phyloP scores from a whole-genome alignment of 345 rosid species.

The Linum tenue region DNA sequence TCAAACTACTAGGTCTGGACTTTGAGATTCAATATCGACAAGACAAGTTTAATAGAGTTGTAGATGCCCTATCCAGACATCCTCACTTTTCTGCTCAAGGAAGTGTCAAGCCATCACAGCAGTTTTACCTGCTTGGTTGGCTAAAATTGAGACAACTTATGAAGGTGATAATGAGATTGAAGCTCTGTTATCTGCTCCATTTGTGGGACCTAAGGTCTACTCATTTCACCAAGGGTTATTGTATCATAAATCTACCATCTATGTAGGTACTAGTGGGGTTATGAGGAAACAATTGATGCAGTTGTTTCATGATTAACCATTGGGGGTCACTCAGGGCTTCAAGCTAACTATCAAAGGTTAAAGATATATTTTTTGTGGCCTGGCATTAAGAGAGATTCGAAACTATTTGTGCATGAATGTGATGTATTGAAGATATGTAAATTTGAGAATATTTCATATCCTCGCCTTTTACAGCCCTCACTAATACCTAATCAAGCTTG shows the following conservation, averaged over 20 bases:
- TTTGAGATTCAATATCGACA: background rate
- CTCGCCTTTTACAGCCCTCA: slow-evolving; percentile 2
- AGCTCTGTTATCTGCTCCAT: background rate
- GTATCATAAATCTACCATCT: background rate
- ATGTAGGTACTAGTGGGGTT: background rate
- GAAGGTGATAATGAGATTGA: background rate
- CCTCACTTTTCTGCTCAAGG: background rate
- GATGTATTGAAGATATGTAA: background rate
- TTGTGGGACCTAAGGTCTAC: background rate
- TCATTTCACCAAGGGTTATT: background rate
- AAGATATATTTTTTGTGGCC: background rate
- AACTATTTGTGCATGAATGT: background rate
- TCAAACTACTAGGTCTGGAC: background rate
- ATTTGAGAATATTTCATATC: background rate
- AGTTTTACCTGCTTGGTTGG: background rate
- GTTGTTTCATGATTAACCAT: background rate
- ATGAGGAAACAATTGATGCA: background rate
- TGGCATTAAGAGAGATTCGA: background rate
- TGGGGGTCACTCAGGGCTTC: background rate
- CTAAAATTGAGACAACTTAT: background rate
- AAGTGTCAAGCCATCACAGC: background rate
- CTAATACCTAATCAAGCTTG: background rate
- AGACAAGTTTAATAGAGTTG: background rate
- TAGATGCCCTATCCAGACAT: background rate
- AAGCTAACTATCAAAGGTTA: background rate